Percentiles rank a stretch among this genome's conserved stretches.
Evolutionary conservation across 768 basidiomycete genomes (phyloP).

Genomic region (Psilocybe sp.): DNA sequence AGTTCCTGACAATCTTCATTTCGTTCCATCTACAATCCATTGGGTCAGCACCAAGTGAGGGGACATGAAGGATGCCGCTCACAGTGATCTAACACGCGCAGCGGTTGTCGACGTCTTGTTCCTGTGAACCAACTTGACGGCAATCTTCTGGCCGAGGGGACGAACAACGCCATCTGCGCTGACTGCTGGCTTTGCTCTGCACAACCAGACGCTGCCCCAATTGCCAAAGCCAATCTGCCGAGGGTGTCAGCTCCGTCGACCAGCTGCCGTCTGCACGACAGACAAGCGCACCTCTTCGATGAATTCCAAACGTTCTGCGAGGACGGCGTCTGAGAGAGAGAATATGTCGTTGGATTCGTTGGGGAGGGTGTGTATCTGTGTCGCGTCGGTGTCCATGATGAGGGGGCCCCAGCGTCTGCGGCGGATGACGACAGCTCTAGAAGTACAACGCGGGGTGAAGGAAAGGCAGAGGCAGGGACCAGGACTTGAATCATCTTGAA

Average conservation of each 20-base stretch:
- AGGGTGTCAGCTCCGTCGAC: slow-evolving; percentile 4
- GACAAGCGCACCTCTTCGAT: slow-evolving; percentile 61
- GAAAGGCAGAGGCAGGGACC: slow-evolving; percentile 12
- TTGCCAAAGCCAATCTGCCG: slow-evolving; percentile 83
- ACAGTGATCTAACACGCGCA: slow-evolving; percentile 88
- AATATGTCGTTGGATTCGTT: slow-evolving; percentile 58
- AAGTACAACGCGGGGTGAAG: slow-evolving; percentile 63
- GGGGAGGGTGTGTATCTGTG: slow-evolving; percentile 26
- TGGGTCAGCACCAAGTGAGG: not conserved
- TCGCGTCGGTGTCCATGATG: slow-evolving; percentile 34
- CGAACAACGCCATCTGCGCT: slow-evolving; percentile 31
- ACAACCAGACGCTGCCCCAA: slow-evolving; percentile 91
- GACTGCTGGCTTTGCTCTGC: slow-evolving; percentile 52
- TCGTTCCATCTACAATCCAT: slow-evolving; percentile 78
- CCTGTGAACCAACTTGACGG: slow-evolving; percentile 92
- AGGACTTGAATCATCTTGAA: slow-evolving; percentile 27
- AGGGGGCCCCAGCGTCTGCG: slow-evolving; percentile 28
- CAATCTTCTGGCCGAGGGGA: slow-evolving; percentile 58
- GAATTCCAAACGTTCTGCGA: slow-evolving; percentile 71
- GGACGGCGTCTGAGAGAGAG: slow-evolving; percentile 69
- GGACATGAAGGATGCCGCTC: slow-evolving; percentile 23
- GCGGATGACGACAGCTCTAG: slow-evolving; percentile 46
- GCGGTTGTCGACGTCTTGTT: slow-evolving; percentile 83
- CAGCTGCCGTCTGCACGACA: slow-evolving; percentile 1
- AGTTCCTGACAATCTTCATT: slow-evolving; percentile 90